A percentile compares a stretch with the other conserved stretches of the same genome.
Evolutionary conservation across 2,329 filamentous ascomycete genomes (phyloP).

Genomic region (Colletotrichum navitas): DNA sequence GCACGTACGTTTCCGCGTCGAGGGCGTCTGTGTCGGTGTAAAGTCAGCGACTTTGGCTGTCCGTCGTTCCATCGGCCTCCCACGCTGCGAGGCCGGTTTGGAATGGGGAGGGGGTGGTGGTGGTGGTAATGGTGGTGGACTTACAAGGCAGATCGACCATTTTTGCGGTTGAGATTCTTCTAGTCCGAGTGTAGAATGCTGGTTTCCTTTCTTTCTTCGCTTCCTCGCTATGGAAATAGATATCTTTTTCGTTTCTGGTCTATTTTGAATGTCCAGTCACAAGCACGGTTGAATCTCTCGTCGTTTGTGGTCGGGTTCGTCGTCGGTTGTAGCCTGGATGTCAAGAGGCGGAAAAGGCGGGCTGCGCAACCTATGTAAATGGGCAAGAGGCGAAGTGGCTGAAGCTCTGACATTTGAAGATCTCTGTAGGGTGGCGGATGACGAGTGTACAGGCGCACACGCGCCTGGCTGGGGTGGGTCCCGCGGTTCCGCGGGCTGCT

Average conservation of each 20-base stretch:
- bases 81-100: not conserved
- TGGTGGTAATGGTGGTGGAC: constrained; percentile 42
- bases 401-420: constrained; percentile 42
- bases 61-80: constrained; percentile 18
- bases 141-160: constrained; percentile 66
- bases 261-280: not conserved
- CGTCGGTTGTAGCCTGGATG: not conserved
- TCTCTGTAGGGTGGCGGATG: constrained; percentile 35
- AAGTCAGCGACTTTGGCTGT: not conserved
- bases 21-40: constrained; percentile 79
- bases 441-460: constrained; percentile 10
- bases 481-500: not conserved
- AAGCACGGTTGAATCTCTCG: not conserved
- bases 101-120: not conserved
- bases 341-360: constrained; percentile 2
- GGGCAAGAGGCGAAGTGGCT: constrained; percentile 40
- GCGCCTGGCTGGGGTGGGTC: constrained; percentile 6
- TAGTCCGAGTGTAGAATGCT: not conserved
- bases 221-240: not conserved
- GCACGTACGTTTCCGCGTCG: constrained; percentile 89
- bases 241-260: not conserved
- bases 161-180: constrained; percentile 43
- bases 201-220: not conserved
- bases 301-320: constrained; percentile 15
- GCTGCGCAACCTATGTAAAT: not conserved